Conservation (phyloP, 2,329 filamentous ascomycete genomes). For the Microdochium paspali region DNA sequence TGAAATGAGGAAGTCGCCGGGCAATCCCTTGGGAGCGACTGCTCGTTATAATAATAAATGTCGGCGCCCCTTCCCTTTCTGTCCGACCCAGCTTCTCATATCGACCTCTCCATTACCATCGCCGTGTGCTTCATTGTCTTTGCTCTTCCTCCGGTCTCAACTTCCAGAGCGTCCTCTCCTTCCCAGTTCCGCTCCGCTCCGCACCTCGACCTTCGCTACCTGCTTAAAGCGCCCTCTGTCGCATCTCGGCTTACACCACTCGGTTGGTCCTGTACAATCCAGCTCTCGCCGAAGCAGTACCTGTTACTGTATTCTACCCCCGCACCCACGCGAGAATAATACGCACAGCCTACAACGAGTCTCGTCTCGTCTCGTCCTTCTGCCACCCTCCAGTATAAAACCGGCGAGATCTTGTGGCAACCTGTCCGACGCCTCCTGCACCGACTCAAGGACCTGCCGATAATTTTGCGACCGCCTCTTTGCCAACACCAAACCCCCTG, state of each 20-base stretch:
- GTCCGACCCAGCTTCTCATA: conserved; percentile 11
- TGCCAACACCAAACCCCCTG: conserved; percentile 13
- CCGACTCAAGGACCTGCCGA: not conserved
- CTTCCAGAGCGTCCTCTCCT: not conserved
- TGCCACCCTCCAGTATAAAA: too few relatives aligned
- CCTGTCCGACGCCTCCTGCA: not conserved
- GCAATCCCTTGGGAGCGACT: not conserved
- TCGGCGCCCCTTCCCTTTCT: conserved; percentile 8
- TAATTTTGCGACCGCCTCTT: conserved; percentile 4
- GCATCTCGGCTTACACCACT: not conserved
- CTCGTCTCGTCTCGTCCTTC: not conserved
- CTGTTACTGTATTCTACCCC: not conserved
- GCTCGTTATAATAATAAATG: conserved; percentile 19
- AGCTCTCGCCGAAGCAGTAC: not conserved
- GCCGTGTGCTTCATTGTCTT: conserved; percentile 1
- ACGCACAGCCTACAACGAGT: not conserved
- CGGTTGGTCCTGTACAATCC: not conserved
- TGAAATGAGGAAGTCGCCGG: conserved; percentile 1
- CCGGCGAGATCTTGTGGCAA: not conserved
- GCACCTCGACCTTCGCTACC: not conserved
- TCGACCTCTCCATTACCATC: conserved; percentile 9
- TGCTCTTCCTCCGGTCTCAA: not conserved
- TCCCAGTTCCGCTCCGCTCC: not conserved
- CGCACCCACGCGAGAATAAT: not conserved
- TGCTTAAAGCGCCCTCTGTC: not conserved